A percentile compares a stretch with the other conserved stretches of the same genome.
These are phyloP conservation scores for Lagenidium giganteum DNA, from an alignment of 352 stramenopile genomes.

Conservation along the genomic window DNA sequence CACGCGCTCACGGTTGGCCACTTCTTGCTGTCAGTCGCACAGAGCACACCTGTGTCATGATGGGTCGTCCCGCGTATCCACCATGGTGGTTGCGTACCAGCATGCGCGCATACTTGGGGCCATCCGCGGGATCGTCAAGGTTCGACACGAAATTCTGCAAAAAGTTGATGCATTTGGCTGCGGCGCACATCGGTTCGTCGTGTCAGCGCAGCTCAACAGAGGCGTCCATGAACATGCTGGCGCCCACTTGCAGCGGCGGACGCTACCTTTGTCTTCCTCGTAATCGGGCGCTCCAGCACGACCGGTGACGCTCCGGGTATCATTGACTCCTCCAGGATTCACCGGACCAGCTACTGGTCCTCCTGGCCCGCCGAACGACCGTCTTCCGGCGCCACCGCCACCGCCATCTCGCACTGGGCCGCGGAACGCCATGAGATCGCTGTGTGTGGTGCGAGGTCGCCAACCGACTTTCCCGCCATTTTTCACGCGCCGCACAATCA, in stretches of 20 bases:
- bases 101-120: constrained; percentile 59
- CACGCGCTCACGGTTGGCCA: constrained; percentile 59
- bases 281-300: too few relatives aligned
- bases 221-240: neutral
- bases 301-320: too few relatives aligned
- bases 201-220: too few relatives aligned
- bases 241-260: neutral
- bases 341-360: too few relatives aligned
- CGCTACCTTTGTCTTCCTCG: constrained; percentile 32
- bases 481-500: too few relatives aligned
- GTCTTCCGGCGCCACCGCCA: too few relatives aligned
- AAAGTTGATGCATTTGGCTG: constrained; percentile 58
- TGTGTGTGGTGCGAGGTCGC: too few relatives aligned
- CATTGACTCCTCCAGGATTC: too few relatives aligned
- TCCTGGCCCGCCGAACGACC: too few relatives aligned
- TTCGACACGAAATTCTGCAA: constrained; percentile 57
- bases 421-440: too few relatives aligned
- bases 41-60: neutral
- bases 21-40: constrained; percentile 71
- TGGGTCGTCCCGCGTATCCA: neutral
- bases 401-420: too few relatives aligned
- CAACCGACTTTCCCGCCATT: too few relatives aligned
- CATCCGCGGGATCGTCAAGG: constrained; percentile 37
- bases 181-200: neutral
- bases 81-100: constrained; percentile 28